Evolutionary conservation across 352 stramenopile genomes (phyloP).

Genomic region (Phytopythium chamaehyphon): DNA sequence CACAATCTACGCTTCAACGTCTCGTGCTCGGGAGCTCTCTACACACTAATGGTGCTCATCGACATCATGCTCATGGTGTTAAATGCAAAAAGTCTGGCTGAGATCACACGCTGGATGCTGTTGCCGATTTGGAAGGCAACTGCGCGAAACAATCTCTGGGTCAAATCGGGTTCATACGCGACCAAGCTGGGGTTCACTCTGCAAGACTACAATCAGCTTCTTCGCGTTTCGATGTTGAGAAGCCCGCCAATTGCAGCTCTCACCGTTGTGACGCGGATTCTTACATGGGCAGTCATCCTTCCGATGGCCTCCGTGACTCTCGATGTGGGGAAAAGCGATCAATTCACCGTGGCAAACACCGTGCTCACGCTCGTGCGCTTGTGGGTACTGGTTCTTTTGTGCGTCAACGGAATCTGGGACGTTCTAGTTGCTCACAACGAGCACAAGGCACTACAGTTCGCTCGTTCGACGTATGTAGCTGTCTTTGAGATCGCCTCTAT

Average conservation of each 20-base stretch:
- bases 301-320: conserved; percentile 25
- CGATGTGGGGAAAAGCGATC: conserved; percentile 17
- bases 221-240: conserved; percentile 31
- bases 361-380: conserved; percentile 31
- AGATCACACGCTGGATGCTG: conserved; percentile 29
- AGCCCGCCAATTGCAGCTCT: conserved; percentile 31
- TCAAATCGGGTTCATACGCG: conserved; percentile 11
- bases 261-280: conserved; percentile 28
- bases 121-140: conserved; percentile 24
- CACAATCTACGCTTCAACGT: conserved; percentile 37
- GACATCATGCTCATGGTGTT: conserved; percentile 35
- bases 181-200: conserved; percentile 27
- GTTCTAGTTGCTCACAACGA: conserved; percentile 22
- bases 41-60: conserved; percentile 33
- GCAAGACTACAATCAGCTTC: conserved; percentile 29
- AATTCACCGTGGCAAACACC: conserved; percentile 15
- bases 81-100: conserved; percentile 20
- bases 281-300: conserved; percentile 51
- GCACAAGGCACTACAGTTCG: conserved; percentile 16
- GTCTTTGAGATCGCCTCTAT: conserved; percentile 28
- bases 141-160: conserved; percentile 11
- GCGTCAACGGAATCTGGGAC: conserved; percentile 36
- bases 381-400: conserved; percentile 30
- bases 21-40: conserved; percentile 39
- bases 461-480: conserved; percentile 28